These are phyloP conservation scores for Penicillium coffeae DNA, from an alignment of 495 filamentous ascomycete genomes.

Conservation along the genomic window DNA sequence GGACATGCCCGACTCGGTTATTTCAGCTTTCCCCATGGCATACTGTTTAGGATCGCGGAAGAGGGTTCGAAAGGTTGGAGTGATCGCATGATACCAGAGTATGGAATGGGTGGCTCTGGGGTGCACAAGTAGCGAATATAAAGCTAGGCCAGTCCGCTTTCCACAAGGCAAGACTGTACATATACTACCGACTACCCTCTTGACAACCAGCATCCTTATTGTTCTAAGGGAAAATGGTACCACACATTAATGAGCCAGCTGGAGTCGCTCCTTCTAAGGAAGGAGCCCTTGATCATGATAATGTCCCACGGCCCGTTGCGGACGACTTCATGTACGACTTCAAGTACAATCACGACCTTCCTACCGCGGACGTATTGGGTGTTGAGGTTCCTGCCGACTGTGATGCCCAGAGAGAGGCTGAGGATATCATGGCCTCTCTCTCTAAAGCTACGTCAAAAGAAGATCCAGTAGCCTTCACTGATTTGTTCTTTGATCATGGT, in stretches of 20 bases:
- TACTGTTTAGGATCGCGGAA: too few relatives aligned
- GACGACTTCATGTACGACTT: conserved; percentile 24
- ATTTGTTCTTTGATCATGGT: conserved; percentile 20
- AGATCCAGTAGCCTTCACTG: conserved; percentile 18
- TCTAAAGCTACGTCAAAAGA: conserved; percentile 7
- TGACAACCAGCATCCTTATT: background rate
- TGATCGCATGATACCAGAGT: too few relatives aligned
- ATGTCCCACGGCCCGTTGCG: conserved; percentile 11
- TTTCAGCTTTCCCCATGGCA: too few relatives aligned
- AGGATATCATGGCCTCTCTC: conserved; percentile 13
- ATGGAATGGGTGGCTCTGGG: too few relatives aligned
- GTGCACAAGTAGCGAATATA: too few relatives aligned
- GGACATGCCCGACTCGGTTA: too few relatives aligned
- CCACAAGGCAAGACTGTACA: too few relatives aligned
- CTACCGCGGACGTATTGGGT: conserved; percentile 13
- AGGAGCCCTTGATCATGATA: conserved; percentile 5
- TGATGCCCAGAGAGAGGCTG: conserved; percentile 16
- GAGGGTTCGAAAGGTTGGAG: too few relatives aligned
- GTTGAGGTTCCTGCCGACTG: conserved; percentile 16
- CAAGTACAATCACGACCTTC: conserved; percentile 34
- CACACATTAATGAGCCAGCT: conserved; percentile 6
- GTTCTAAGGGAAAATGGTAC: conserved; percentile 12
- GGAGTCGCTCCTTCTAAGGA: background rate
- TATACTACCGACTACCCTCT: too few relatives aligned
- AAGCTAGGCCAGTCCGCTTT: too few relatives aligned